Base-by-base conservation (phyloP, 176 grass and related monocot species). In the Avena sativa region DNA sequence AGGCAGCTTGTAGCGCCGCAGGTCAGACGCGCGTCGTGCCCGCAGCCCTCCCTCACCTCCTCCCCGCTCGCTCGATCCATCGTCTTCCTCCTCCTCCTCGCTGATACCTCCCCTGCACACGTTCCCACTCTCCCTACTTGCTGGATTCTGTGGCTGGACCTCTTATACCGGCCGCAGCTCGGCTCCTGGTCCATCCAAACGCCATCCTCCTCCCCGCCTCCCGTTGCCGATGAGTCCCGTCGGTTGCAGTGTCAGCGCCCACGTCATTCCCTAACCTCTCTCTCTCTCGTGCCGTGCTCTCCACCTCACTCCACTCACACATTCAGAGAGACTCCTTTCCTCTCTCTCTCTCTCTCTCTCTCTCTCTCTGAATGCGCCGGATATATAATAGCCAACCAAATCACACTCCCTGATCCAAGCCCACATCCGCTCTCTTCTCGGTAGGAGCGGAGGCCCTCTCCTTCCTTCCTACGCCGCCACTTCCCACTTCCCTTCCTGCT, bases 141-240 rank as follows among this genome's bases (percentile, higher is more conserved):
- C 14, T 1, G 21, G 62, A 40, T 87, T 84, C 75, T 84, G 85
- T 84, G 85, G 89, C 75, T 73, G 80, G 51, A 48, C 34, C 78
- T 86, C 72, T 36, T 69, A 70, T 70, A 78, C 86, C 23, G 23
- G 60, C 9, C 71, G 59, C 84, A 1, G 77, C 69, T 76, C 13
- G 43, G 0, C 56, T 86, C 84, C 89, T 60, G 67, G 77, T 86
- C 92, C 90, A 90, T 80, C 86, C 94, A 87, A 89, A 88, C 94
- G 89, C 77, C 83, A 84, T 92, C 82, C 88, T 79, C 87, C n/a
- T 56, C 28, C 68, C 59, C 69, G 74, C 94, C 94, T 90, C 92
- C 64, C 92, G 71, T 87, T 90, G 73, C 78, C 63, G 86, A 96
- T 96, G 59, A 71, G 64, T 65, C 57, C 62, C 3, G 23, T 14